Percentiles rank a stretch among this genome's conserved stretches.
Conservation (phyloP, 164 flowering plant genomes). For the Brasenia schreberi region DNA sequence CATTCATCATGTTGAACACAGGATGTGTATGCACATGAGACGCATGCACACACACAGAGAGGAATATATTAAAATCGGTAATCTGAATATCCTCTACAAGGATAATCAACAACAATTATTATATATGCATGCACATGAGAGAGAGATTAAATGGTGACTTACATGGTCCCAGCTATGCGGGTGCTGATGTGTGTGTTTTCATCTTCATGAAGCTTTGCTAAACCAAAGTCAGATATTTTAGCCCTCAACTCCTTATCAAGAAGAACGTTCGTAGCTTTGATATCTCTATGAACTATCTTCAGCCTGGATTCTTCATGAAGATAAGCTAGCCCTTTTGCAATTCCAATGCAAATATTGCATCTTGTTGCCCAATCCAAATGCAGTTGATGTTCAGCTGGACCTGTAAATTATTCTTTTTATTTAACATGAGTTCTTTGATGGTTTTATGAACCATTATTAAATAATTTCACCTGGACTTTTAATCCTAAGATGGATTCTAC, state of each 20-base stretch:
- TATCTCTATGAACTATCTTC: constrained; percentile 18
- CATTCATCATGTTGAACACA: neutral
- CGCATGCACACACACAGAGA: too few relatives aligned
- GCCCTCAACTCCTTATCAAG: constrained; percentile 27
- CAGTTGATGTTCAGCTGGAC: constrained; percentile 1
- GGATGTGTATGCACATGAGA: neutral
- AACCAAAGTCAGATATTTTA: constrained; percentile 42
- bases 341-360: constrained; percentile 7
- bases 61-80: too few relatives aligned
- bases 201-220: constrained; percentile 26
- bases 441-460: too few relatives aligned
- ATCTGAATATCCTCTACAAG: constrained; percentile 11
- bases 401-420: neutral
- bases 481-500: neutral
- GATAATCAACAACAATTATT: neutral
- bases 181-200: constrained; percentile 8
- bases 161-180: too few relatives aligned
- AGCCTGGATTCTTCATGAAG: constrained; percentile 9
- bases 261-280: constrained; percentile 54
- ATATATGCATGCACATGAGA: neutral
- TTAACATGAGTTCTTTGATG: too few relatives aligned
- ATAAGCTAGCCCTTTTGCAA: constrained; percentile 8
- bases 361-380: constrained; percentile 9
- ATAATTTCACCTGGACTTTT: neutral
- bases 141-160: neutral